phyloP scores from a whole-genome alignment of 345 rosid species.

The Linum trigynum region DNA sequence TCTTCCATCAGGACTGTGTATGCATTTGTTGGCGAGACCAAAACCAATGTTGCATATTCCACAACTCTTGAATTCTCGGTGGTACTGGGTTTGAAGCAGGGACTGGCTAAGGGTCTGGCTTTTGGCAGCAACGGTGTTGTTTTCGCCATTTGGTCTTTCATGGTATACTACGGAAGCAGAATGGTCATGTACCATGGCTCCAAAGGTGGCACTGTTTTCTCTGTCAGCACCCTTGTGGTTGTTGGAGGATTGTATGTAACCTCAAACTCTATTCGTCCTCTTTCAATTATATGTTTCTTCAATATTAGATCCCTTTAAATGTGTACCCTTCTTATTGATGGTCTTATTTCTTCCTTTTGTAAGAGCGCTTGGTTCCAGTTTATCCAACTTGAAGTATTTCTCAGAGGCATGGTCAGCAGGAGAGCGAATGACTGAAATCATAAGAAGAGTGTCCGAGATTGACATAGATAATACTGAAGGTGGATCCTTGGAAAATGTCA shows the following conservation, averaged over 20 bases:
- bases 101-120: conserved; percentile 59
- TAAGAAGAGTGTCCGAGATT: conserved; percentile 58
- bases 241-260: conserved; percentile 64
- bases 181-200: conserved; percentile 76
- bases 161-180: conserved; percentile 60
- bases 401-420: conserved; percentile 62
- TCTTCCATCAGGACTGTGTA: conserved; percentile 77
- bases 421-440: conserved; percentile 51
- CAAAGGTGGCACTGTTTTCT: conserved; percentile 56
- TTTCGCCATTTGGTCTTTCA: conserved; percentile 60
- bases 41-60: conserved; percentile 46
- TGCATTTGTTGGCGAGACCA: conserved; percentile 63
- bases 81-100: conserved; percentile 57
- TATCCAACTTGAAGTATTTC: conserved; percentile 61
- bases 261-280: neutral
- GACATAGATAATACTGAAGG: conserved; percentile 54
- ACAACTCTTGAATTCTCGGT: conserved; percentile 46
- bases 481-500: conserved; percentile 27
- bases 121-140: conserved; percentile 66
- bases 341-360: neutral
- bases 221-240: conserved; percentile 43
- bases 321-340: too few relatives aligned
- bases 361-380: conserved; percentile 59
- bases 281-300: neutral
- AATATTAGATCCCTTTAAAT: neutral